Evolutionary conservation across 768 basidiomycete species (phyloP), one percentile per base, ranked within the genome.

Genomic region (Trametes gibbosa): DNA sequence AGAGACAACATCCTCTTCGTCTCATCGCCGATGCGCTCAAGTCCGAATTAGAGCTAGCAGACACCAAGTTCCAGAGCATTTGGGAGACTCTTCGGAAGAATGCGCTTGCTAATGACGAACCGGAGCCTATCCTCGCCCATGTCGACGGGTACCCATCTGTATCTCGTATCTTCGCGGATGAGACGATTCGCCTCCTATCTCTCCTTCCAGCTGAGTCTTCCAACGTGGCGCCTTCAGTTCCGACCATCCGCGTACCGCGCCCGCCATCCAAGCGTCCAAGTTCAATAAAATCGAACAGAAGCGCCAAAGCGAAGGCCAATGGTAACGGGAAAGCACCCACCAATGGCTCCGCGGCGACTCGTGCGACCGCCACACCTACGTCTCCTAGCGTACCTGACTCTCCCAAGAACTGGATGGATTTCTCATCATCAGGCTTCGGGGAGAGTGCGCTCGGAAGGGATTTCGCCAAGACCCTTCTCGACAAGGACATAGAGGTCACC

Each of bases 21-120:
- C 76, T 90, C 25, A 76, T 92, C 41, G 76, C 79, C 1, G 84
- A 89, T 41, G 87, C 88, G 0, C 78, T 91, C 59, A 82, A 80
- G 23, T 61, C 73, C 5, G 67, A 72, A 21, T 67, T 74, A 17
- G 67, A 72, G 54, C 59, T 74, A 0, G 72, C 70, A 2, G 71
- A 70, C 4, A 67, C 68, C 8, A 77, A 80, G 24, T 71, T 73
- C 32, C 65, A 68, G 10, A 69, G 70, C 1, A 50, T 86, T 0
- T 91, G 89, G 89, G 77, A 78, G 29, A 72, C 76, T 23, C 75
- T 91, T 51, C 81, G 78, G 63, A 71, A 69, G 60, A 64, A 70
- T 24, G 74, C 74, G 10, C 76, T 76, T 21, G 50, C 61, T 1
- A 52, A 62, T 9, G 69, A 68, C 19, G 57, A 54, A 27, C 43